Evolutionary conservation across 2,329 filamentous ascomycete species (phyloP).

Genomic region (Venturia oleaginea): DNA sequence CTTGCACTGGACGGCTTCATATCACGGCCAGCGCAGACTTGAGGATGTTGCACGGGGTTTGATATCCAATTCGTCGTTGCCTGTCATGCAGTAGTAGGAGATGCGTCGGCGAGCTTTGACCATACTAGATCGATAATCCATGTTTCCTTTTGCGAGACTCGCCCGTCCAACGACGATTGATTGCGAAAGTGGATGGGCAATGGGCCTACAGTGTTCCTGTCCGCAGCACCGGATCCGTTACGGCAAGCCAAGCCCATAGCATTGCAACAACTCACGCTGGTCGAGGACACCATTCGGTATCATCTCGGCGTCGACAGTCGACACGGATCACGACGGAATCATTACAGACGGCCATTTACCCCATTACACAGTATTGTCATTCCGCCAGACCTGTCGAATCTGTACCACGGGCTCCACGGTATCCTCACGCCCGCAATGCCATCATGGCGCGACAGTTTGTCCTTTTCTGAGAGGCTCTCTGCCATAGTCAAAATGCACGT

Average conservation of each 20-base stretch:
- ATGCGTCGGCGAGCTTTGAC: background rate
- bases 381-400: background rate
- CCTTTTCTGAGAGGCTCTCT: conserved; percentile 37
- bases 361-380: background rate
- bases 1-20: background rate
- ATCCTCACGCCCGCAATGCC: background rate
- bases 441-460: conserved; percentile 34
- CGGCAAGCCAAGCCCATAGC: no score
- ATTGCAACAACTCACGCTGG: background rate
- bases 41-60: background rate
- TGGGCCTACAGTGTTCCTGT: no score
- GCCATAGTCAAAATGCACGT: conserved; percentile 42
- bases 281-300: background rate
- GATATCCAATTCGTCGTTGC: background rate
- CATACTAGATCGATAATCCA: background rate
- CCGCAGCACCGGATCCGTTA: no score
- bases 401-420: background rate
- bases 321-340: background rate
- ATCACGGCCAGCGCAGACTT: conserved; percentile 6
- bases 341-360: background rate
- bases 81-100: background rate
- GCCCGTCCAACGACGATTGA: no score
- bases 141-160: background rate
- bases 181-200: background rate
- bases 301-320: background rate